Evolutionary conservation across 2,329 filamentous ascomycete species (phyloP).

Genomic region (Xylaria sp.): DNA sequence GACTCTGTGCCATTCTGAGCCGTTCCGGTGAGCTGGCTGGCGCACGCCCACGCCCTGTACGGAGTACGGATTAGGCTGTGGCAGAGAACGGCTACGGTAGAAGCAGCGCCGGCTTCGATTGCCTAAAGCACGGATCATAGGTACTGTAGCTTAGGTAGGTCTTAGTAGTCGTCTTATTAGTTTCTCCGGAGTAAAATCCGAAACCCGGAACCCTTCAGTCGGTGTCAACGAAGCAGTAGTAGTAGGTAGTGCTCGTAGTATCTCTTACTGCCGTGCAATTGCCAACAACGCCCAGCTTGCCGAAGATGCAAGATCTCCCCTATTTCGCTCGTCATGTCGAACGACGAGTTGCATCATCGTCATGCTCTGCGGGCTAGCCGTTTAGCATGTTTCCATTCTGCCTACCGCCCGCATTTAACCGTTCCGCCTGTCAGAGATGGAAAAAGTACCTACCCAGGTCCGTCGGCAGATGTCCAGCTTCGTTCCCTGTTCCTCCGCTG

Average conservation of each 20-base stretch:
- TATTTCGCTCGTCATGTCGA: background rate
- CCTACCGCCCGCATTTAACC: background rate
- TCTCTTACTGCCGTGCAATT: too few relatives aligned
- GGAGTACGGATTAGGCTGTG: background rate
- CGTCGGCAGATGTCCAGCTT: background rate
- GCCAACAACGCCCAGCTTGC: too few relatives aligned
- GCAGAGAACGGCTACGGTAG: background rate
- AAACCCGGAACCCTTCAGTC: background rate
- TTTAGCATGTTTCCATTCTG: background rate
- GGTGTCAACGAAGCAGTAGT: background rate
- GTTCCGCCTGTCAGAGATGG: background rate
- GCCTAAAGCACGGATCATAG: too few relatives aligned
- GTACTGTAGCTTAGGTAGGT: too few relatives aligned
- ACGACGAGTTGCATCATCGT: background rate
- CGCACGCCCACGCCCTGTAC: background rate
- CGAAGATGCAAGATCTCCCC: background rate
- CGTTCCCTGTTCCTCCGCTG: background rate
- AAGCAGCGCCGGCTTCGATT: background rate
- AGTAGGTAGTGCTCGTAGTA: too few relatives aligned
- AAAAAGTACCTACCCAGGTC: background rate
- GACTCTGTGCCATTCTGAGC: background rate
- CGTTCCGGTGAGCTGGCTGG: background rate
- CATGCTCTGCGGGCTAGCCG: background rate
- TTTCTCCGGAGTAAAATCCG: background rate
- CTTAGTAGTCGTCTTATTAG: background rate